Percentiles rank a stretch among this genome's conserved stretches.
These are phyloP conservation scores for Spizellomyces punctatus DNA, from an alignment of 192 early-diverging fungal genomes.

Conservation along the genomic window DNA sequence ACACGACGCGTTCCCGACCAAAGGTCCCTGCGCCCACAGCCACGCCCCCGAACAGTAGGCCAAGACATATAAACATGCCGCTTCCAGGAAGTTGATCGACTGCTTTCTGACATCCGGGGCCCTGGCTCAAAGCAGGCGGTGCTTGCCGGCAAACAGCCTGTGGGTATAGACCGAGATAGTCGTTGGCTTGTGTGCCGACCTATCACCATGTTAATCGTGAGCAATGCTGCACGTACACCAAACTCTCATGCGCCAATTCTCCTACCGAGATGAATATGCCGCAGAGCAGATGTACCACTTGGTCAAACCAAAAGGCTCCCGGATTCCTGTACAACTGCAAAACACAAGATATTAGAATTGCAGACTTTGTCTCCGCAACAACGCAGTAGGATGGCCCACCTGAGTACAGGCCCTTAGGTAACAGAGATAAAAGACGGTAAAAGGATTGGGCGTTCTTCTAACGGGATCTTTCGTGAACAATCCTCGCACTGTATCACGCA, in stretches of 20 bases:
- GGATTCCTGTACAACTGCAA: conserved; percentile 57
- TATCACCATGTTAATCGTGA: too few relatives aligned
- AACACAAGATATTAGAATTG: conserved; percentile 12
- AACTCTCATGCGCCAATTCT: neutral
- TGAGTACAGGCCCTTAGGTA: conserved; percentile 30
- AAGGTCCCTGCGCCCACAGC: conserved; percentile 62
- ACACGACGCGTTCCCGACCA: conserved; percentile 65
- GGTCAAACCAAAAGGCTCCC: conserved; percentile 52
- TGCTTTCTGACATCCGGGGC: conserved; percentile 17
- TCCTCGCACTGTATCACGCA: neutral
- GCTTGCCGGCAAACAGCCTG: conserved; percentile 47
- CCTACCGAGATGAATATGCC: conserved; percentile 49
- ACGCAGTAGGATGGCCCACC: neutral
- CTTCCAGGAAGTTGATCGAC: conserved; percentile 40
- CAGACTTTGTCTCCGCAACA: too few relatives aligned
- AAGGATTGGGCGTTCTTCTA: conserved; percentile 41
- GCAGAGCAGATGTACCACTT: conserved; percentile 56
- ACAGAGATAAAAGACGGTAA: conserved; percentile 54
- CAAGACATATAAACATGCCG: conserved; percentile 61
- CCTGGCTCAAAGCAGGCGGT: conserved; percentile 26
- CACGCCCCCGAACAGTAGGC: conserved; percentile 63
- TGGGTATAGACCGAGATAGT: conserved; percentile 56
- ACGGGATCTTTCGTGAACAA: conserved; percentile 22
- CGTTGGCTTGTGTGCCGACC: conserved; percentile 34
- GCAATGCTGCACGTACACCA: too few relatives aligned